Evolutionary conservation across 257 asterid genomes (phyloP).

Genomic region (Linderniella brevidens): DNA sequence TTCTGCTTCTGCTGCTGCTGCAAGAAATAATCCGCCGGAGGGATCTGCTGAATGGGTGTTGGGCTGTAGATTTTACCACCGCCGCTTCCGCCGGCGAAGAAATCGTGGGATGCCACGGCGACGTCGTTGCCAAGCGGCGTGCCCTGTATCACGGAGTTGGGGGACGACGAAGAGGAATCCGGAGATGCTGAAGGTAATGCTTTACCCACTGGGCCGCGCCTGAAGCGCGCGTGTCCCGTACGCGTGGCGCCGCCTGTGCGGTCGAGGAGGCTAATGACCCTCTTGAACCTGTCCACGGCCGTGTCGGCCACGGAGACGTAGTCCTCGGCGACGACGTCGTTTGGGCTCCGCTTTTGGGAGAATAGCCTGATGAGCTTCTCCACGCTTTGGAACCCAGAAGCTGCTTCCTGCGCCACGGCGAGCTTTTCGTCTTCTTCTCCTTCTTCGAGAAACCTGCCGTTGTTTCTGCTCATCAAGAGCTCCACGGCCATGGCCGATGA

Average conservation of each 20-base stretch:
- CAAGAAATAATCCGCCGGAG: conserved; percentile 18
- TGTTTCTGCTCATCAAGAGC: conserved; percentile 44
- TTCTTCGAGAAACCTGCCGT: conserved; percentile 15
- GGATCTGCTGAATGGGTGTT: conserved; percentile 79
- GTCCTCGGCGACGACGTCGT: conserved; percentile 10
- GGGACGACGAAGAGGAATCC: conserved; percentile 11
- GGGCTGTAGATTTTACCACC: conserved; percentile 46
- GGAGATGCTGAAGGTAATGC: conserved; percentile 8
- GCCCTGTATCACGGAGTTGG: conserved; percentile 11
- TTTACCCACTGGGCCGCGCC: conserved; percentile 35
- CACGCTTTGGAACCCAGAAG: conserved; percentile 59
- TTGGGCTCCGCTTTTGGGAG: conserved; percentile 11
- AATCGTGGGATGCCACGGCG: too few species aligned
- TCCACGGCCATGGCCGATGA: conserved; percentile 66
- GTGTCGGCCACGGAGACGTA: conserved; percentile 44
- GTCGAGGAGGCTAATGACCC: conserved; percentile 43
- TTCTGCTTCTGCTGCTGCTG: not conserved
- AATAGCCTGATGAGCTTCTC: conserved; percentile 44
- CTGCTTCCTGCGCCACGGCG: conserved; percentile 35
- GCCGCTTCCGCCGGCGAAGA: not conserved
- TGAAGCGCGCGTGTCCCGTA: conserved; percentile 90
- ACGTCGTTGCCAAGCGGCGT: too few species aligned
- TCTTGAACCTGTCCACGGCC: conserved; percentile 48
- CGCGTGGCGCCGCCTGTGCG: conserved; percentile 18
- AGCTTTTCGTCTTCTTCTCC: not conserved